A percentile compares a stretch with the other conserved stretches of the same genome.
Evolutionary conservation across 2,329 filamentous ascomycete species (phyloP).

Genomic region (Pestalotiopsis fici): DNA sequence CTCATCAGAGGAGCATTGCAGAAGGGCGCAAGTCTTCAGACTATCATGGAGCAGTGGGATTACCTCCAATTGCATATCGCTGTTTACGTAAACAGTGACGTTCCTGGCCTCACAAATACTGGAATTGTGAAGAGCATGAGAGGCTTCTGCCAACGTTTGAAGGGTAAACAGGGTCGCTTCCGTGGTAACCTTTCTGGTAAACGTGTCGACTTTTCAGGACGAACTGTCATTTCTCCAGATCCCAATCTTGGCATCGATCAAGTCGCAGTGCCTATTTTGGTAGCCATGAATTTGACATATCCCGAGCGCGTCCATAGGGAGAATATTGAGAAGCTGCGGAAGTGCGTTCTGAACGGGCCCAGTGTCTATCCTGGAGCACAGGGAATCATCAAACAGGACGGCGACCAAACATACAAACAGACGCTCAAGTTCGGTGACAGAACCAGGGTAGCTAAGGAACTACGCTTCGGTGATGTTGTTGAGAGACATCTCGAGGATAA

Average conservation of each 20-base stretch:
- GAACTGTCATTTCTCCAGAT: conserved; percentile 97
- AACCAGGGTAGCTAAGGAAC: conserved; percentile 68
- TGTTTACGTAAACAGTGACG: conserved; percentile 97
- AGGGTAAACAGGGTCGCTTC: conserved; percentile 97
- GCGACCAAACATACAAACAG: conserved; percentile 60
- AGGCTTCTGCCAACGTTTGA: conserved; percentile 92
- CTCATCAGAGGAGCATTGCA: conserved; percentile 81
- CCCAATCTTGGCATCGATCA: conserved; percentile 92
- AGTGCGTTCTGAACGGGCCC: conserved; percentile 74
- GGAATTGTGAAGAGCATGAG: conserved; percentile 83
- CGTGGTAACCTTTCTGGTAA: conserved; percentile 96
- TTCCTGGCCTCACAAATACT: conserved; percentile 87
- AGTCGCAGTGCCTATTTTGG: conserved; percentile 85
- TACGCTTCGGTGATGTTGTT: conserved; percentile 84
- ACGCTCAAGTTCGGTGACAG: conserved; percentile 76
- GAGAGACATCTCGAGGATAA: conserved; percentile 94
- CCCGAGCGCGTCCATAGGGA: conserved; percentile 84
- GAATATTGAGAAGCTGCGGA: conserved; percentile 80
- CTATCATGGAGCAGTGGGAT: conserved; percentile 98
- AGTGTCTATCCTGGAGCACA: conserved; percentile 87
- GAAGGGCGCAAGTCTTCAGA: conserved; percentile 81
- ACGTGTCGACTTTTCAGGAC: conserved; percentile 96
- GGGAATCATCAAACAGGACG: conserved; percentile 70
- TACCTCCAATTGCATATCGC: conserved; percentile 93
- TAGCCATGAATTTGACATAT: conserved; percentile 97